Percentiles rank a stretch among this genome's conserved stretches.
Evolutionary conservation across 441 rosid genomes (phyloP).

Genomic region (Lepidium campestre): DNA sequence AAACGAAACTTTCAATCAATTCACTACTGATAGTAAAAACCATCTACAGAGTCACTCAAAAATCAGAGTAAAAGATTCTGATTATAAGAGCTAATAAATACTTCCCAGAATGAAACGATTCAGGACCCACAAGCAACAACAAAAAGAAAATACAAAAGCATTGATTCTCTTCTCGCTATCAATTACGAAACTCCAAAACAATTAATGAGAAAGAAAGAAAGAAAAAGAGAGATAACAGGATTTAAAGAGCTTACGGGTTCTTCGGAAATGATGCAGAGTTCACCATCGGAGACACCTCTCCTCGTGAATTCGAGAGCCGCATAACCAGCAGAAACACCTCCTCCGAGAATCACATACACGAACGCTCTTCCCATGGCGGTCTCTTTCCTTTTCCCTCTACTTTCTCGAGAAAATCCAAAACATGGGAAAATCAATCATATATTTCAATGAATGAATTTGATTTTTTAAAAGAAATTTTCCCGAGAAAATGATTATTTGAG

Average conservation of each 20-base stretch:
- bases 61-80: not conserved
- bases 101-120: not conserved
- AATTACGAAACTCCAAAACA: not conserved
- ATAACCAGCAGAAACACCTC: slow-evolving; percentile 95
- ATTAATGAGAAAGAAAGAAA: not conserved
- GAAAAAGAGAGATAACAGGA: not conserved
- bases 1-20: no score
- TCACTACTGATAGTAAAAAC: not conserved
- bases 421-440: not conserved
- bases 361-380: slow-evolving; percentile 82
- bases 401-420: slow-evolving; percentile 12
- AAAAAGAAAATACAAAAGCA: not conserved
- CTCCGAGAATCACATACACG: slow-evolving; percentile 86
- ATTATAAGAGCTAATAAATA: not conserved
- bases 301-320: slow-evolving; percentile 88
- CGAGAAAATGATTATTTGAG: slow-evolving; percentile 7
- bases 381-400: not conserved
- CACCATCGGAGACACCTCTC: slow-evolving; percentile 74
- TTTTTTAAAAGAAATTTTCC: not conserved
- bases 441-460: not conserved
- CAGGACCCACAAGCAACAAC: not conserved
- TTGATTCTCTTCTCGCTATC: not conserved
- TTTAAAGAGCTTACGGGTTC: slow-evolving; percentile 55
- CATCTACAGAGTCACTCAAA: not conserved
- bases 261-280: slow-evolving; percentile 88